Evolutionary conservation across 139 green algal species (phyloP), one percentile per base, ranked within the genome.

Genomic region (Chlorella sp.): DNA sequence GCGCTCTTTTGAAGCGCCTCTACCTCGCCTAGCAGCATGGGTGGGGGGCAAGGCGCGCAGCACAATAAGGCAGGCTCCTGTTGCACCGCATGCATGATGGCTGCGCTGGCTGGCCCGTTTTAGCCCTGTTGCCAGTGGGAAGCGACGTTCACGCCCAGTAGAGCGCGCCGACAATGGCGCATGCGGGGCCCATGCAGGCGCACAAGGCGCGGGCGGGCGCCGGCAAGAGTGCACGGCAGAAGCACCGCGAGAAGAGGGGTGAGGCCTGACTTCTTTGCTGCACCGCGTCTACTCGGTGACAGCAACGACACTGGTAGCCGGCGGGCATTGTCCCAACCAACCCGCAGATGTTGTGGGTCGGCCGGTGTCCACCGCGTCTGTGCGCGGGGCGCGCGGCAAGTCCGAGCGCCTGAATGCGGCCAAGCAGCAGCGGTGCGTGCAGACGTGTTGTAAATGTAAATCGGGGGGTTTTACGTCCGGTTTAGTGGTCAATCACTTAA

Each of bases 161-260:
- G n/a, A n/a, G n/a, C n/a, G n/a, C n/a, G n/a, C n/a, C n/a, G n/a
- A n/a, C n/a, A n/a, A n/a, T n/a, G n/a, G n/a, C n/a, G n/a, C n/a
- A n/a, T n/a, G n/a, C n/a, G n/a, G n/a, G 27, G 11, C 67, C 11
- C 62, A 11, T 78, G 72, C 79, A 97, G 92, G 59, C 82, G 0
- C 93, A 97, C 82, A 97, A 97, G 74, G 71, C 91, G 5, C 91
- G 92, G 17, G 74, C 86, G 19, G 77, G 80, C 9, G 92, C 92
- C 11, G 93, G 93, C 2, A 56, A 64, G 14, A 95, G 87, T 68
- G 91, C 93, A 0, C 80, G 93, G 1, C 76, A 94, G 31, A 93
- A 93, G 70, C 89, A 95, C 62, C 77, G 74, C 25, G 65, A 79
- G 3, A 83, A 64, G 46, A 90, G 89, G 69, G 85, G 82, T 82